phyloP scores from a whole-genome alignment of 2,329 filamentous ascomycete genomes.

The Cladobotryum protrusum region DNA sequence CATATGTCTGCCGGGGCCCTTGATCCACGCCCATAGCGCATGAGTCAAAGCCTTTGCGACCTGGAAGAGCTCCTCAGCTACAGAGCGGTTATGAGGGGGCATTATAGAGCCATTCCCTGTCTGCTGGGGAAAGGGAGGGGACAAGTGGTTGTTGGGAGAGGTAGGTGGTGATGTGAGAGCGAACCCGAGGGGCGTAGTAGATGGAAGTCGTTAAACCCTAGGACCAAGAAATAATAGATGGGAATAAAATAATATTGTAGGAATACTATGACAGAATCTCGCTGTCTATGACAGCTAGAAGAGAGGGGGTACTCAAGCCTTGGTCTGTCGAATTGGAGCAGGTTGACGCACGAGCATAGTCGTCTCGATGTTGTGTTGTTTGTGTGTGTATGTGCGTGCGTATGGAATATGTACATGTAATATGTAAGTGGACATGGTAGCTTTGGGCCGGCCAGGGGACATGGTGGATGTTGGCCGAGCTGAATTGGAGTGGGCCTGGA shows the following conservation, averaged over 20 bases:
- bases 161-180: not conserved
- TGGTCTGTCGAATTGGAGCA: not conserved
- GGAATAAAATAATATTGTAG: not conserved
- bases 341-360: not conserved
- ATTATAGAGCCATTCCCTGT: constrained; percentile 26
- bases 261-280: not conserved
- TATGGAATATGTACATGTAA: too few species aligned
- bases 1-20: constrained; percentile 34
- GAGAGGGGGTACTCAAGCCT: too few species aligned
- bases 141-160: not conserved
- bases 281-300: not conserved
- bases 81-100: constrained; percentile 19
- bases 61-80: constrained; percentile 18
- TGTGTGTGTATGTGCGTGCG: too few species aligned
- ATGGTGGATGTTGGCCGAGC: too few species aligned
- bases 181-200: not conserved
- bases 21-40: constrained; percentile 35
- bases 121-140: not conserved
- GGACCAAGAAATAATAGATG: not conserved
- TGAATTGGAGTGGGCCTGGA: too few species aligned
- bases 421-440: too few species aligned
- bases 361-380: too few species aligned
- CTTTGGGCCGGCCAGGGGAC: too few species aligned
- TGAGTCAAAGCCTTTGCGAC: constrained; percentile 20
- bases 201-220: not conserved